phyloP scores from a whole-genome alignment of 2,329 filamentous ascomycete species.

The Fusarium sp. region DNA sequence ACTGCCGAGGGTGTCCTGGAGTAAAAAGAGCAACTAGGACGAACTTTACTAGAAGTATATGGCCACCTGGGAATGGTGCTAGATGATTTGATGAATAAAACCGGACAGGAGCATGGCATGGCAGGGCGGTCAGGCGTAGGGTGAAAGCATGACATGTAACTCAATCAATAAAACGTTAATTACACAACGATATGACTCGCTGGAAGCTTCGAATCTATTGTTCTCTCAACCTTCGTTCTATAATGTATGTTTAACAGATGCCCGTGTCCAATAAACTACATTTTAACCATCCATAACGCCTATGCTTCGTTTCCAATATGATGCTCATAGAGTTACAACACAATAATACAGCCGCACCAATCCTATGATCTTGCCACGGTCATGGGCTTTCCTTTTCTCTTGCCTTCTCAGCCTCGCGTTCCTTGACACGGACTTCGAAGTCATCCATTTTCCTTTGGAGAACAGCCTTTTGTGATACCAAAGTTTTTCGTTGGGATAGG shows the following conservation, averaged over 20 bases:
- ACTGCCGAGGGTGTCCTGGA: conserved; percentile 58
- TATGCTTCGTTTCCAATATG: neutral
- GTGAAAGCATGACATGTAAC: conserved; percentile 22
- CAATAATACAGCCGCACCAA: conserved; percentile 11
- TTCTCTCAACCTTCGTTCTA: neutral
- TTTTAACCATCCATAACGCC: conserved; percentile 19
- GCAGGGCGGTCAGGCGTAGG: conserved; percentile 27
- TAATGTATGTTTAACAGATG: neutral
- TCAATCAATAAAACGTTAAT: conserved; percentile 23
- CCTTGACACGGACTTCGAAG: conserved; percentile 52
- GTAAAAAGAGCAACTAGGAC: conserved; percentile 18
- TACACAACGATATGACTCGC: neutral
- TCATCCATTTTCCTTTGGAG: conserved; percentile 55
- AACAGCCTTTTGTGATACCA: conserved; percentile 51
- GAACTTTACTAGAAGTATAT: neutral
- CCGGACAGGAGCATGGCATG: conserved; percentile 12
- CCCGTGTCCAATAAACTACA: neutral
- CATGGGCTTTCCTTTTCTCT: conserved; percentile 27
- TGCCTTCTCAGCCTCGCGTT: conserved; percentile 47
- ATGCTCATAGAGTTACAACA: conserved; percentile 20
- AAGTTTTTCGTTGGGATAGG: conserved; percentile 52
- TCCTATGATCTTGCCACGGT: neutral
- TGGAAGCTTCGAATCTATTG: neutral
- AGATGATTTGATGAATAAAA: conserved; percentile 22
- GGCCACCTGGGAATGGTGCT: neutral